Percentiles rank a stretch among this genome's conserved stretches.
These are phyloP conservation scores for Myxozyma neglecta DNA, from an alignment of 805 yeast genomes.

Conservation along the genomic window DNA sequence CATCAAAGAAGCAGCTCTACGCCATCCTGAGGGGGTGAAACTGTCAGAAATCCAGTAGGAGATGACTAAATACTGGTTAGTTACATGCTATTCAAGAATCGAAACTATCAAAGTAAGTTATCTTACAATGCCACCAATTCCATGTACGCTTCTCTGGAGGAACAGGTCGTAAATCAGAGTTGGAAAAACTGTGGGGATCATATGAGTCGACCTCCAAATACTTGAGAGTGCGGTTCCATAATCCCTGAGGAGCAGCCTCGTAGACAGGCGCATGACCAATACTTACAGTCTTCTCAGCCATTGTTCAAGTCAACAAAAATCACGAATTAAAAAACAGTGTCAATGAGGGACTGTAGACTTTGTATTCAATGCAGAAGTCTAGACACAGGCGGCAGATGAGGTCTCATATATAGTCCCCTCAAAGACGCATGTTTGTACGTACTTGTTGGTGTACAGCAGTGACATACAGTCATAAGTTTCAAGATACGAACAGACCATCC, in stretches of 20 bases:
- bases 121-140: conserved; percentile 27
- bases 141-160: conserved; percentile 30
- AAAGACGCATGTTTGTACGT: no score
- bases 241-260: not conserved
- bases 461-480: no score
- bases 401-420: no score
- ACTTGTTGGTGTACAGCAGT: no score
- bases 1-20: conserved; percentile 31
- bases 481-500: no score
- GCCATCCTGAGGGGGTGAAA: conserved; percentile 32
- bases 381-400: no score
- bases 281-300: not conserved
- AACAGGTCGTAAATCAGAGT: conserved; percentile 31
- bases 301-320: not conserved
- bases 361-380: no score
- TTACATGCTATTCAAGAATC: not conserved
- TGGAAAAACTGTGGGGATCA: not conserved
- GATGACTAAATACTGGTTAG: not conserved
- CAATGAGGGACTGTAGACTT: no score
- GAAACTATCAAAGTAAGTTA: no score
- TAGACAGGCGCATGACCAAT: not conserved
- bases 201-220: conserved; percentile 12
- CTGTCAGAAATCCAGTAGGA: conserved; percentile 30
- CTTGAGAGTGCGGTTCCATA: conserved; percentile 10
- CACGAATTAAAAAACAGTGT: no score